Evolutionary conservation across 2,329 filamentous ascomycete species (phyloP).

Genomic region (Pseudocercospora fijiensis): DNA sequence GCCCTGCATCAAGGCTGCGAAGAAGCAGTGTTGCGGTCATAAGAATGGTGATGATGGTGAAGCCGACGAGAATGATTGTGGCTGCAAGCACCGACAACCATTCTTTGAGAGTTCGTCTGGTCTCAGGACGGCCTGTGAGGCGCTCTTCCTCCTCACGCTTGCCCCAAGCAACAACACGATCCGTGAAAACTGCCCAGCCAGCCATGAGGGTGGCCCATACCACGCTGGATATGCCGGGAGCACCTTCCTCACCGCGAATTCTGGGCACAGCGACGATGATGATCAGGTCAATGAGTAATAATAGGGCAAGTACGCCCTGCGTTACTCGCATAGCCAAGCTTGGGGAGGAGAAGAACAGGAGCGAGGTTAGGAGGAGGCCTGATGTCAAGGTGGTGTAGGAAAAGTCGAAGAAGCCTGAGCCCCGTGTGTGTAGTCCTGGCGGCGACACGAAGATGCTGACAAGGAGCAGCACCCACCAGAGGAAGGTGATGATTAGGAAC

Average conservation of each 20-base stretch:
- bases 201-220: conserved; percentile 79
- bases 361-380: conserved; percentile 69
- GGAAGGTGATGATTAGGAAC: conserved; percentile 71
- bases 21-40: conserved; percentile 78
- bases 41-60: conserved; percentile 68
- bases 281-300: conserved; percentile 73
- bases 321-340: conserved; percentile 75
- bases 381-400: conserved; percentile 76
- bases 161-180: conserved; percentile 83
- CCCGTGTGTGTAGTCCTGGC: conserved; percentile 78
- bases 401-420: conserved; percentile 90
- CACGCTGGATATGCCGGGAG: conserved; percentile 84
- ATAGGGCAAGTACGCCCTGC: conserved; percentile 63
- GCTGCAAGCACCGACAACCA: conserved; percentile 79
- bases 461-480: conserved; percentile 94
- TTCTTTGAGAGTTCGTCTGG: conserved; percentile 74
- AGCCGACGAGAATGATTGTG: conserved; percentile 67
- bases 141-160: conserved; percentile 91
- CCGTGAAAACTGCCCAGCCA: conserved; percentile 74
- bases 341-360: conserved; percentile 85
- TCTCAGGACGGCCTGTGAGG: conserved; percentile 84
- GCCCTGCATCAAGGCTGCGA: conserved; percentile 72
- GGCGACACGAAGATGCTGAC: conserved; percentile 88
- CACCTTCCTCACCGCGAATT: conserved; percentile 79
- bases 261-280: conserved; percentile 73